Base-by-base conservation (phyloP, 129 eudicot species). In the Kitagawia praeruptora region DNA sequence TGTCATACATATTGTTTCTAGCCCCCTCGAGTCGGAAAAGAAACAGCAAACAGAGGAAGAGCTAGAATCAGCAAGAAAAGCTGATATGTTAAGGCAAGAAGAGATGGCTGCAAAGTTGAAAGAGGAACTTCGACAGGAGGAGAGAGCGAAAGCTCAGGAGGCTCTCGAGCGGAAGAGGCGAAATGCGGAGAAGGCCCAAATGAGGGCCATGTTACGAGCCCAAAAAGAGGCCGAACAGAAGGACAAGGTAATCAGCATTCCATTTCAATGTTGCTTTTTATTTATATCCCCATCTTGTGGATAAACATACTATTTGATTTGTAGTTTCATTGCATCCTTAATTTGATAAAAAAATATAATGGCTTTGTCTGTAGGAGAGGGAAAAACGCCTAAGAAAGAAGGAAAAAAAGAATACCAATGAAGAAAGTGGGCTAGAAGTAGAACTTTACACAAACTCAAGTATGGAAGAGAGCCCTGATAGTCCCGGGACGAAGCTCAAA, bases 151-250 rank as follows among this genome's bases (percentile, higher is more conserved):
- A 86, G 97, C 97, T 34, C 75, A 77, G 10, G 99, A 95, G 83
- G 99, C 99, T 64, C 82, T 88, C 4, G 97, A 95, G 79, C 86
- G 97, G 88, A 95, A 95, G 74, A 92, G 79, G 81, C 84, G 92
- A 48, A 82, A 61, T 71, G 93, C 97, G 19, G 96, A 92, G 86
- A 95, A 95, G 82, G 87, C 91, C 78, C 93, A 90, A 83, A 31
- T 85, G 46, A 92, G 91, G 84, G 97, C 97, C 23, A 91, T 87
- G 83, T 42, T 89, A 71, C 88, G 88, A 79, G 93, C 97, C n/a
- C 93, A 81, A 80, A 95, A 90, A 78, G 97, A 92, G 86, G 97
- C 97, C 12, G 92, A 93, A 75, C 78, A 83, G 75, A 88, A 79
- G 83, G 96, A 91, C 82, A 89, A 88, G 90, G 97, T 88, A 79